Conservation (phyloP, 1,139 yeast genomes). For the Hansenula sp. region DNA sequence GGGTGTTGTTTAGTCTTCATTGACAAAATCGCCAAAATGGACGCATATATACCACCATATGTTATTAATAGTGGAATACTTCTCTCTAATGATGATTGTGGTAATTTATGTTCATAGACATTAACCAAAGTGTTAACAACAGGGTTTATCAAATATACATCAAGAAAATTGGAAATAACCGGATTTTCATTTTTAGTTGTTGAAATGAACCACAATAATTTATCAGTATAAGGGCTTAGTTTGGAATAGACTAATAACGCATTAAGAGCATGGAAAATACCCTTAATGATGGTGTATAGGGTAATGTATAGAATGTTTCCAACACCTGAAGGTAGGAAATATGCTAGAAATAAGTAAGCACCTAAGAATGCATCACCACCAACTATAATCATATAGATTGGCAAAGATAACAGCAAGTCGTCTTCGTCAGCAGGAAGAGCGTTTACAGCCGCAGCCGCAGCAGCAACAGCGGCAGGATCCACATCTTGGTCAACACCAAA, state of each 20-base stretch:
- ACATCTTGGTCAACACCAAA: background rate
- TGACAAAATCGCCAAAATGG: constrained; percentile 34
- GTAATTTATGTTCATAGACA: constrained; percentile 20
- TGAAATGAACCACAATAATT: background rate
- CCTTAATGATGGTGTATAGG: background rate
- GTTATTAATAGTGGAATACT: constrained; percentile 29
- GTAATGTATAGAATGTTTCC: constrained; percentile 30
- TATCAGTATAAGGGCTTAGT: background rate
- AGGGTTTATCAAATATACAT: constrained; percentile 18
- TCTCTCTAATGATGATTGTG: constrained; percentile 32
- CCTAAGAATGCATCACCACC: constrained; percentile 40
- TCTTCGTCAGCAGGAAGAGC: constrained; percentile 13
- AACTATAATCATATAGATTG: constrained; percentile 19
- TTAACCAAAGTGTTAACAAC: constrained; percentile 18
- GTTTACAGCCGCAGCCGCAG: constrained; percentile 17
- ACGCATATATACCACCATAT: constrained; percentile 30
- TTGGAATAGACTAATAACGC: background rate
- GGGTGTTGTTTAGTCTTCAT: constrained; percentile 26
- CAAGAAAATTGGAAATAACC: constrained; percentile 1
- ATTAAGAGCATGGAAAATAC: background rate
- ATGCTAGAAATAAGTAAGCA: constrained; percentile 40
- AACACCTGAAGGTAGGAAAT: constrained; percentile 49
- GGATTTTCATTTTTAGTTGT: constrained; percentile 1
- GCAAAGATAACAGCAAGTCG: constrained; percentile 11
- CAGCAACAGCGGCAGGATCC: constrained; percentile 11